Base-by-base conservation (phyloP, 352 stramenopile species). In the Phytophthora sansomeana region DNA sequence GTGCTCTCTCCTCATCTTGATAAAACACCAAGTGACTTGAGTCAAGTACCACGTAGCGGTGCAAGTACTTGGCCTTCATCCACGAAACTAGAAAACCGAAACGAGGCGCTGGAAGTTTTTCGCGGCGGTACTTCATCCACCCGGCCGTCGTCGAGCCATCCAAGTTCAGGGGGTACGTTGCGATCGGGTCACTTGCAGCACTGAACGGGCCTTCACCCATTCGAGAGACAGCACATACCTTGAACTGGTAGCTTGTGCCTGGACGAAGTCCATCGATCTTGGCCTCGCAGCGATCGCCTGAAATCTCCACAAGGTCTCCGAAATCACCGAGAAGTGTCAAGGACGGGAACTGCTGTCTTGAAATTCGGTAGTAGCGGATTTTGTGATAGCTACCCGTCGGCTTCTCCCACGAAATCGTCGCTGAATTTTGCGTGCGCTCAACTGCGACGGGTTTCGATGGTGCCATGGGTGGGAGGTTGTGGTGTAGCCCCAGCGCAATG, bases 131-230 rank as follows among this genome's bases (percentile, higher is more conserved):
- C 51, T 94, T 94, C 86, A 96, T 93, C 88, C 88, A 96, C 0
- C 86, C 87, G 41, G 86, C 86, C 3, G 85, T 96, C 35, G 80
- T 94, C 0, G 70, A 78, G 4, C 87, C 86, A 55, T 91, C 80
- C 26, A 93, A 72, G 38, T 95, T 94, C 28, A 96, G 56, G 29
- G 87, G 55, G 50, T 88, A 85, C 11, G 85, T 96, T 19, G 78
- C 63, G 24, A 89, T 87, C 1, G 84, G 84, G 16, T 92, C 84
- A 43, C 83, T 94, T 1, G 86, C 75, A 3, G 76, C 50, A 58
- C 85, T 95, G 33, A 95, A 95, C 5, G 89, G 87, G 4, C 87
- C 89, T 77, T 96, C 89, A 7, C 89, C 89, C 87, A 95, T 95
- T 44, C 89, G 74, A 17, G 85, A 94, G 1, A 96, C 85, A 1